Evolutionary conservation across 1,284 basidiomycete genomes (phyloP), one percentile per base, ranked within the genome.

Genomic region (Takashimella koratensis): DNA sequence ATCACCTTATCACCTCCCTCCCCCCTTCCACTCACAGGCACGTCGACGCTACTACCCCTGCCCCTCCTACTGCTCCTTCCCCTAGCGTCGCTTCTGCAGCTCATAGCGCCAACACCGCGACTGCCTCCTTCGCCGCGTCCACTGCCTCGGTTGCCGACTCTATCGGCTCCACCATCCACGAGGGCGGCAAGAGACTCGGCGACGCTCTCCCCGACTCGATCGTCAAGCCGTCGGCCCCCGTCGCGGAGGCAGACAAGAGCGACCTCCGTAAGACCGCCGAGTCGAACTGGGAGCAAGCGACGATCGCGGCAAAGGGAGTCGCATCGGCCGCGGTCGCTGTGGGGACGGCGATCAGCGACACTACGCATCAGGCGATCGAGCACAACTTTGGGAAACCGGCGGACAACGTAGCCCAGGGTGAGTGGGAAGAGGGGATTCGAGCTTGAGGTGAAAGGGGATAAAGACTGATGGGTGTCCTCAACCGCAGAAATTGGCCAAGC

Each of bases 201-300:
- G 30, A 45, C 1, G 43, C 57, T 13, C 46, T 68, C 11, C 68
- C 68, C 8, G 61, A 64, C 21, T 53, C 50, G 11, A 50, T 67
- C 41, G 57, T 50, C 11, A 52, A 60, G 27, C 30, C 30, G 8
- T 51, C 57, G 3, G 48, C 57, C 20, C 62, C 58, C 1, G 59
- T 58, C n/a, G 44, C 53, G 11, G 60, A 66, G 42, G 54, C 42
- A 8, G 58, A 68, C n/a, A 70, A 68, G 57, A 39, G 49, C 12
- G 62, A 65, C 2, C 27, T 63, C 24, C 52, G 62, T 40, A 65
- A 70, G 30, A 49, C 62, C 12, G 67, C 66, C 23, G 64, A 71
- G 43, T 61, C 63, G 39, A 59, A 56, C 4, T 76, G 72, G 72
- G 59, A 65, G 23, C 70, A 76, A 57, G 66, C 67, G 2, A 63